Evolutionary conservation across 192 early-diverging fungal genomes (phyloP).

Genomic region (Coemansia sp.): DNA sequence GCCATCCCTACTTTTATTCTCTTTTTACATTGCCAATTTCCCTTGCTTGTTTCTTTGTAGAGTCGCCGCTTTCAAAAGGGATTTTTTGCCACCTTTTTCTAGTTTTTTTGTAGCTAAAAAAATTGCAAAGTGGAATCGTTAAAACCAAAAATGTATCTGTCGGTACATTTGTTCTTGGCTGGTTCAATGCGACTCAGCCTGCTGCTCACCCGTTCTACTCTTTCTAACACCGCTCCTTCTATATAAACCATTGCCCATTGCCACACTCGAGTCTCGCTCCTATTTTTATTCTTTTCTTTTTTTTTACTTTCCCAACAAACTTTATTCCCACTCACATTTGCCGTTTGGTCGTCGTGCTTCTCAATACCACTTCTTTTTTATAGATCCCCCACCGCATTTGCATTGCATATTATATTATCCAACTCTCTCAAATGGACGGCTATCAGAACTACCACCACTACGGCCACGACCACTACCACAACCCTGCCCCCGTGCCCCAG

Average conservation of each 20-base stretch:
- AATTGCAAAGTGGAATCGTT: too few species aligned
- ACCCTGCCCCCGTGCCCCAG: background rate
- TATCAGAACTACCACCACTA: conserved; percentile 7
- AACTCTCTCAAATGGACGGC: background rate
- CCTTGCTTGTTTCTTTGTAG: background rate
- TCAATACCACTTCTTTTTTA: background rate
- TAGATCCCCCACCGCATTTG: too few species aligned
- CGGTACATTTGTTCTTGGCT: too few species aligned
- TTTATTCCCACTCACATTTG: too few species aligned
- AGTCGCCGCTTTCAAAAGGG: background rate
- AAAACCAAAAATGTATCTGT: too few species aligned
- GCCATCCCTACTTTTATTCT: background rate
- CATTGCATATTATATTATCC: background rate
- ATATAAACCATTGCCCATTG: background rate
- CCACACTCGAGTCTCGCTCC: background rate
- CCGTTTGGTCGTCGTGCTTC: background rate
- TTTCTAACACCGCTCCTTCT: background rate
- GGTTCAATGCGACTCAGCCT: too few species aligned
- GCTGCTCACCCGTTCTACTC: too few species aligned
- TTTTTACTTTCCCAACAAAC: background rate
- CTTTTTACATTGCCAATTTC: background rate
- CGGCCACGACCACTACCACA: conserved; percentile 4
- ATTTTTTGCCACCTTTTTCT: background rate
- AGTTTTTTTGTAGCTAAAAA: background rate
- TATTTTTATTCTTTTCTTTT: background rate